Base-by-base conservation (phyloP, 2,329 filamentous ascomycete species). In the Hymenoscyphus albidus region DNA sequence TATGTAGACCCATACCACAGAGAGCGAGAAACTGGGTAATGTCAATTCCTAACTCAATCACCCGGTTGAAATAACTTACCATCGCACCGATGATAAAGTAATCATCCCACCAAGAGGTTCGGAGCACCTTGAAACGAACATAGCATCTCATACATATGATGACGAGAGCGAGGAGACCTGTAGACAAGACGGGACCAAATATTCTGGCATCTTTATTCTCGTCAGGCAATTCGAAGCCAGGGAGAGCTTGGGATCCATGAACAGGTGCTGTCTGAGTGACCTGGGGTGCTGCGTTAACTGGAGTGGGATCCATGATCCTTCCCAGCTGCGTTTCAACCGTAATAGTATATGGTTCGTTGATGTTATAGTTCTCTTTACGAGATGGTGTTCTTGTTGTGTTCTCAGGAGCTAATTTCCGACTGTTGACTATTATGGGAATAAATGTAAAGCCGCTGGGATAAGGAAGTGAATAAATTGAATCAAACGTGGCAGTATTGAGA, bases 151-250 rank as follows among this genome's bases (percentile, higher is more conserved):
- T 27, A 5, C 22, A 31, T 13, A 59, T 38, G n/a, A 44, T 9
- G 35, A 42, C 9, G 18, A 59, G 39, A 27, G 58, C 58, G 10
- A 59, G 22, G 18, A 42, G 16, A 10, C 35, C 42, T 2, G 40
- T 42, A 16, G 14, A 27, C 4, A 59, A 13, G 35, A 32, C 22
- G n/a, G 58, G 13, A 3, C 22, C 58, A 2, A 14, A 42, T 6
- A 59, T 39, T 14, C 35, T 22, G 16, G 39, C 18, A 16, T 35
- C 39, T 31, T 59, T 12, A 22, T 42, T 59, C 4, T 48, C 58
- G 27, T 59, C 58, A 16, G 58, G 38, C 35, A 59, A 32, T 3
- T 40, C 22, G 12, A 31, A 59, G 35, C 58, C 58, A 59, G 58
- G 58, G 12, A 59, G 39, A 31, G 35, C 39, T 18, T 31, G 16